A percentile compares a stretch with the other conserved stretches of the same genome.
Evolutionary conservation across 1,284 basidiomycete species (phyloP).

Genomic region (Phlebopus sp.): DNA sequence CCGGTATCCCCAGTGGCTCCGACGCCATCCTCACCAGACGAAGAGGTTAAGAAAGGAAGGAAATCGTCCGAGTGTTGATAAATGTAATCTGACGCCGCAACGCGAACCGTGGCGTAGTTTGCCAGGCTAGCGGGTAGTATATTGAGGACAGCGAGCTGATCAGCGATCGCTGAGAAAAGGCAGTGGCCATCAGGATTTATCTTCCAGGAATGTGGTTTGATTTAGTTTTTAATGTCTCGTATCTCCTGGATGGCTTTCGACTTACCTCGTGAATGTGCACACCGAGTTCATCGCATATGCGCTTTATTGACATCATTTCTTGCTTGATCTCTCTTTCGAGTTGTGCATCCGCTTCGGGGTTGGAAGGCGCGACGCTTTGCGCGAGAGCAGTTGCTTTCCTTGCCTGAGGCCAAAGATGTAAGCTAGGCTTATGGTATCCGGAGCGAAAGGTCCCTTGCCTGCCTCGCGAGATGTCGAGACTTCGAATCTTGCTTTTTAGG

Average conservation of each 20-base stretch:
- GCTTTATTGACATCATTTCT: slow-evolving; percentile 70
- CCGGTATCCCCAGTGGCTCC: slow-evolving; percentile 64
- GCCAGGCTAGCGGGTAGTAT: slow-evolving; percentile 57
- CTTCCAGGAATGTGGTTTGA: slow-evolving; percentile 39
- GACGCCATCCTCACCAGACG: slow-evolving; percentile 71
- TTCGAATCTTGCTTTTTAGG: slow-evolving; percentile 64
- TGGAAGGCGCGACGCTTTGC: slow-evolving; percentile 54
- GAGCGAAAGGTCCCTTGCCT: slow-evolving; percentile 47
- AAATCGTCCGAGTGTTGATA: slow-evolving; percentile 86
- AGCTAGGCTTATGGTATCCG: background rate
- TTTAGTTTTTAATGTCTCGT: background rate
- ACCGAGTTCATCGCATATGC: slow-evolving; percentile 65
- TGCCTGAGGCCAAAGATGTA: slow-evolving; percentile 46
- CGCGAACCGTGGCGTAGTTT: slow-evolving; percentile 60
- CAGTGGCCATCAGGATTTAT: slow-evolving; percentile 95
- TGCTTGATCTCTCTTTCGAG: slow-evolving; percentile 67
- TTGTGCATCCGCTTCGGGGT: slow-evolving; percentile 64
- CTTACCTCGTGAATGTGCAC: slow-evolving; percentile 72
- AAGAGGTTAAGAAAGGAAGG: slow-evolving; percentile 87
- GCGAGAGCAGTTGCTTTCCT: slow-evolving; percentile 71
- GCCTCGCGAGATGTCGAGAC: slow-evolving; percentile 73
- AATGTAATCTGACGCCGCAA: slow-evolving; percentile 81
- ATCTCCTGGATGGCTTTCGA: slow-evolving; percentile 10
- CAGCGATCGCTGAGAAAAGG: slow-evolving; percentile 89
- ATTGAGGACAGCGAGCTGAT: slow-evolving; percentile 73